Conservation (phyloP, 306 rosid genomes). For the Fragaria nilgerrensis region DNA sequence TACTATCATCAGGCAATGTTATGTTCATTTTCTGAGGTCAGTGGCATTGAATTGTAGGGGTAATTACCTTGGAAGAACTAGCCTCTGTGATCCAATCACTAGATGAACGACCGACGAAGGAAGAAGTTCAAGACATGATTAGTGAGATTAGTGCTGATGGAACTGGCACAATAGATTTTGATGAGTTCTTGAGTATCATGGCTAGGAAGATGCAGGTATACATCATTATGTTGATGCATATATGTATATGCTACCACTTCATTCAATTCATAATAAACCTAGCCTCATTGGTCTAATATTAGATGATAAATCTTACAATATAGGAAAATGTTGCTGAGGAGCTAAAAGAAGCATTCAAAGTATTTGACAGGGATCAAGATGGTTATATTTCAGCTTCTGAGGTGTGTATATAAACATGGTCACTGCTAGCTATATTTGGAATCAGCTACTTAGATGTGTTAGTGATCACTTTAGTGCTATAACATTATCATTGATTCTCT, state of each 20-base stretch:
- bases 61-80: conserved; percentile 40
- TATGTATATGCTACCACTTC: background rate
- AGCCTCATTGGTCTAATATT: background rate
- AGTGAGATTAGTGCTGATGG: conserved; percentile 36
- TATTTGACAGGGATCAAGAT: conserved; percentile 77
- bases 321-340: conserved; percentile 62
- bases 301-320: background rate
- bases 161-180: conserved; percentile 43
- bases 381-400: conserved; percentile 75
- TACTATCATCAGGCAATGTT: background rate
- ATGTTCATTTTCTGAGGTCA: background rate
- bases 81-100: conserved; percentile 35
- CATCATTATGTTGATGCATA: too few species aligned
- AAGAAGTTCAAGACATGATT: conserved; percentile 47
- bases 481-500: background rate
- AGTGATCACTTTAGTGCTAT: background rate
- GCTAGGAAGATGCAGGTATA: conserved; percentile 50
- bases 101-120: conserved; percentile 43
- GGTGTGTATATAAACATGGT: conserved; percentile 35
- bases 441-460: too few species aligned
- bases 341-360: conserved; percentile 78
- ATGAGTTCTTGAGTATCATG: conserved; percentile 51
- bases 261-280: background rate
- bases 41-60: conserved; percentile 27
- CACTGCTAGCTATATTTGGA: background rate